Conservation (phyloP, 2,329 filamentous ascomycete genomes). For the Colletotrichum sansevieriae region DNA sequence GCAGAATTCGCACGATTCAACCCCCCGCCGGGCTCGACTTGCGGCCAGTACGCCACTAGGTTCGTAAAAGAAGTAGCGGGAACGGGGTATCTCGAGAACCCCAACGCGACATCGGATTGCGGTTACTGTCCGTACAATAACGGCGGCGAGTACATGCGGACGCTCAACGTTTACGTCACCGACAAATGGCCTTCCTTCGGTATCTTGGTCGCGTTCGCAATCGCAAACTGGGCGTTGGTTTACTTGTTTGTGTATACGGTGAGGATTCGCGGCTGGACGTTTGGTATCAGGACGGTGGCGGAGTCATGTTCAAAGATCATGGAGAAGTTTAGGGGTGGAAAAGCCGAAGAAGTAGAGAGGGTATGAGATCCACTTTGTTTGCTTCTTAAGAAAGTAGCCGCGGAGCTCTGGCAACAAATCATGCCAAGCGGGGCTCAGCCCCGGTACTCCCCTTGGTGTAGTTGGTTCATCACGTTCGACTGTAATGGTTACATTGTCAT, state of each 20-base stretch:
- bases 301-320: background rate
- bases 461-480: slow-evolving; percentile 34
- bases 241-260: slow-evolving; percentile 85
- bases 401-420: background rate
- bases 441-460: slow-evolving; percentile 27
- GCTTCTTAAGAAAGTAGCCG: background rate
- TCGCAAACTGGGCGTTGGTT: slow-evolving; percentile 78
- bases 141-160: slow-evolving; percentile 72
- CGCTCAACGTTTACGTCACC: slow-evolving; percentile 60
- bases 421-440: slow-evolving; percentile 16
- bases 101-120: slow-evolving; percentile 69
- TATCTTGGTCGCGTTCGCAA: slow-evolving; percentile 78
- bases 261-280: slow-evolving; percentile 76
- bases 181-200: slow-evolving; percentile 79
- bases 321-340: background rate
- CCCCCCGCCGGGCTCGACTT: slow-evolving; percentile 74
- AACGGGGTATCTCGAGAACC: slow-evolving; percentile 74
- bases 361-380: background rate
- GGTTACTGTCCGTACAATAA: slow-evolving; percentile 75
- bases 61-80: slow-evolving; percentile 63
- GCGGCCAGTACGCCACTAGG: slow-evolving; percentile 70
- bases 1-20: slow-evolving; percentile 62
- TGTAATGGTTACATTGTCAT: slow-evolving; percentile 25
- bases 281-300: slow-evolving; percentile 59
- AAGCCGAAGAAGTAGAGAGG: background rate